Conservation (phyloP, 2,329 filamentous ascomycete species). For the Penicillium italicum region DNA sequence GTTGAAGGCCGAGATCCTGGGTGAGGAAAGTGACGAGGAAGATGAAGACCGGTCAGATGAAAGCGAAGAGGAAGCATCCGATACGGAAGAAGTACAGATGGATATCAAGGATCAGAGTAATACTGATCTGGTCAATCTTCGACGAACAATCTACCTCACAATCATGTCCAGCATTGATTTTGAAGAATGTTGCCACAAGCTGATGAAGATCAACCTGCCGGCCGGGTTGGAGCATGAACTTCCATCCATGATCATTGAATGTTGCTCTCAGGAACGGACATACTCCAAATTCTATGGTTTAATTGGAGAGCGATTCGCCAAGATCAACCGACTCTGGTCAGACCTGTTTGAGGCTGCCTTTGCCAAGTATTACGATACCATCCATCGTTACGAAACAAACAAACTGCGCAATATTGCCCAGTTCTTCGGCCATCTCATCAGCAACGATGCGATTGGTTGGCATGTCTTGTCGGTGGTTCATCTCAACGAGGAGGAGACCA, state of each 20-base stretch:
- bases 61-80: conserved; percentile 66
- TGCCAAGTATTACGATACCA: conserved; percentile 91
- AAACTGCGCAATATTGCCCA: conserved; percentile 89
- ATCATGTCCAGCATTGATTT: conserved; percentile 96
- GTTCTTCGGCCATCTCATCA: conserved; percentile 88
- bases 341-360: conserved; percentile 90
- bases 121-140: conserved; percentile 87
- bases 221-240: conserved; percentile 83
- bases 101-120: conserved; percentile 99
- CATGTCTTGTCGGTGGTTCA: conserved; percentile 80
- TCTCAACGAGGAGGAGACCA: conserved; percentile 95
- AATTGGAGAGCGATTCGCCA: conserved; percentile 91
- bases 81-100: conserved; percentile 73
- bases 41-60: conserved; percentile 60
- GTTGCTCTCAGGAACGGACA: conserved; percentile 91
- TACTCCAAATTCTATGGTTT: conserved; percentile 97
- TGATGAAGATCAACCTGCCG: conserved; percentile 90
- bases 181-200: conserved; percentile 94
- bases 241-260: conserved; percentile 95
- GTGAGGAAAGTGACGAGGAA: conserved; percentile 84
- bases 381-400: conserved; percentile 96
- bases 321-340: conserved; percentile 91
- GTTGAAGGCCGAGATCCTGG: conserved; percentile 88
- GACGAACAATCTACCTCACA: conserved; percentile 92
- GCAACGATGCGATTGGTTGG: conserved; percentile 87